Evolutionary conservation across 192 early-diverging fungal species (phyloP).

Genomic region (Coemansia sp.): DNA sequence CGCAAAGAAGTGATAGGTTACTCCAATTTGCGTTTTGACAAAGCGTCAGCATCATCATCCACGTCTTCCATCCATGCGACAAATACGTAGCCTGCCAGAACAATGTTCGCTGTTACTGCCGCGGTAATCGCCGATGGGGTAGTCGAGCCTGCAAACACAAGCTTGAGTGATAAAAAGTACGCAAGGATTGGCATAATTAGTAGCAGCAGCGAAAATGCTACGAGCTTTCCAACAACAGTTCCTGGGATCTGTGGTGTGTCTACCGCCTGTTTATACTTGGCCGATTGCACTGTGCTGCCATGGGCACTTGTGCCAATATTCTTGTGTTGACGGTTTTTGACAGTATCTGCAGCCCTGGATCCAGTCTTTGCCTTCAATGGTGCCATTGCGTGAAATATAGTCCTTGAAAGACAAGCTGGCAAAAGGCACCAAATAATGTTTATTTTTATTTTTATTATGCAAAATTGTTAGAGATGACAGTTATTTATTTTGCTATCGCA

Average conservation of each 20-base stretch:
- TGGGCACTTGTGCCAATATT: not conserved
- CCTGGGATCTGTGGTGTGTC: slow-evolving; percentile 29
- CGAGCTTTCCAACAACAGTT: slow-evolving; percentile 37
- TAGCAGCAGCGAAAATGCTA: slow-evolving; percentile 39
- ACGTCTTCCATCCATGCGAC: slow-evolving; percentile 42
- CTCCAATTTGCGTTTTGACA: slow-evolving; percentile 3
- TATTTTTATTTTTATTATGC: not conserved
- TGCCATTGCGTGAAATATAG: slow-evolving; percentile 4
- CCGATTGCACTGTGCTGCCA: not conserved
- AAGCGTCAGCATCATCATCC: not conserved
- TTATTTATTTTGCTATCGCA: too few species aligned
- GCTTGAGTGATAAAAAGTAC: slow-evolving; percentile 45
- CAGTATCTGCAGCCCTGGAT: not conserved
- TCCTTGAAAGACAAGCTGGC: not conserved
- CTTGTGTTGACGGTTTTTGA: slow-evolving; percentile 3
- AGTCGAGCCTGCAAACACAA: slow-evolving; percentile 42
- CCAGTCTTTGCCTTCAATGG: not conserved
- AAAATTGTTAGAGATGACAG: not conserved
- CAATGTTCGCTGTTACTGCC: slow-evolving; percentile 40
- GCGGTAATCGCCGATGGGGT: slow-evolving; percentile 45
- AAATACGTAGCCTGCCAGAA: slow-evolving; percentile 44
- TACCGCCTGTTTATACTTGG: not conserved
- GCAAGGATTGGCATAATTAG: slow-evolving; percentile 37
- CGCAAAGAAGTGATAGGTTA: not conserved
- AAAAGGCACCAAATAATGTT: not conserved